These are phyloP conservation scores for Carpinus fangiana DNA, from an alignment of 306 rosid genomes.

Conservation along the genomic window DNA sequence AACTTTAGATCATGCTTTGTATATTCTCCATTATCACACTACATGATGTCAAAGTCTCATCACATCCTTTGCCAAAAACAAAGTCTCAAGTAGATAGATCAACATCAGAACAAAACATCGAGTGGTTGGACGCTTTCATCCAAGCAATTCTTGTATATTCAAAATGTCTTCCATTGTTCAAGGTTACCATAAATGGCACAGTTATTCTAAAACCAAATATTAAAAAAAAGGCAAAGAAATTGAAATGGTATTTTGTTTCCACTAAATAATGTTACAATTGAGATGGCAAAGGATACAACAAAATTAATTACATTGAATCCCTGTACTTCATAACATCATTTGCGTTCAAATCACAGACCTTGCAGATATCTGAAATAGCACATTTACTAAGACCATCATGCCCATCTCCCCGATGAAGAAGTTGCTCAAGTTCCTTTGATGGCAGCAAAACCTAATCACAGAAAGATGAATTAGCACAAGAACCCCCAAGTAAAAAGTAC, in stretches of 20 bases:
- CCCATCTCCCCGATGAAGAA: constrained; percentile 33
- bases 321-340: constrained; percentile 64
- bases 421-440: constrained; percentile 61
- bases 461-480: constrained; percentile 4
- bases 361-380: constrained; percentile 59
- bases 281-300: neutral
- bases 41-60: neutral
- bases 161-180: neutral
- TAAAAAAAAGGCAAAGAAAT: neutral
- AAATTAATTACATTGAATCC: constrained; percentile 26
- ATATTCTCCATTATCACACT: neutral
- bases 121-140: constrained; percentile 2
- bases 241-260: neutral
- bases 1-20: neutral
- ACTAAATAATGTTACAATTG: constrained; percentile 1
- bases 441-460: constrained; percentile 60
- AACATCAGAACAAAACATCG: neutral
- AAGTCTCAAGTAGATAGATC: neutral
- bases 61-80: neutral
- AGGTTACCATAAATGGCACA: neutral
- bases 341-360: constrained; percentile 58
- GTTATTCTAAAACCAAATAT: neutral
- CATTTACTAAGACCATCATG: constrained; percentile 43
- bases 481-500: neutral
- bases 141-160: neutral